These are phyloP conservation scores for Xylariaceae sp. DNA, from an alignment of 2,329 filamentous ascomycete genomes.

Conservation along the genomic window DNA sequence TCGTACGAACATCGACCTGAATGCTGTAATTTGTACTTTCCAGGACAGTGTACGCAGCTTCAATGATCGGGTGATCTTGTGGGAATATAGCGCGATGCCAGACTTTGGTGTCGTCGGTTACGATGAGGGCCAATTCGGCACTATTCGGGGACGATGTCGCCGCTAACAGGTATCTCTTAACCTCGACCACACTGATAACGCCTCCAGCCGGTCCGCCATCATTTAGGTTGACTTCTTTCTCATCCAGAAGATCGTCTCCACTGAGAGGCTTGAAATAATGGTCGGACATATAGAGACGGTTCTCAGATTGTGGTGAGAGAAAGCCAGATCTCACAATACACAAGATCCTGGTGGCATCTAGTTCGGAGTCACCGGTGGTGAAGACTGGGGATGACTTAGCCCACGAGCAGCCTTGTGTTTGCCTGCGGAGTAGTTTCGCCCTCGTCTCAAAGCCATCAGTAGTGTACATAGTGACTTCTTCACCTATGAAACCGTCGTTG, in stretches of 20 bases:
- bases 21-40: slow-evolving; percentile 98
- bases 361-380: slow-evolving; percentile 59
- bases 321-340: slow-evolving; percentile 75
- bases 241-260: slow-evolving; percentile 46
- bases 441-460: slow-evolving; percentile 74
- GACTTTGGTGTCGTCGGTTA: slow-evolving; percentile 74
- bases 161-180: slow-evolving; percentile 82
- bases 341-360: slow-evolving; percentile 67
- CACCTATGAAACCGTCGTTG: slow-evolving; percentile 57
- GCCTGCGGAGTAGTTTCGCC: slow-evolving; percentile 60
- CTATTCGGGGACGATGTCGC: slow-evolving; percentile 76
- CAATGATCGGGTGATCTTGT: slow-evolving; percentile 70
- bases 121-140: slow-evolving; percentile 86
- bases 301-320: slow-evolving; percentile 67
- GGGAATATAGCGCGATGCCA: slow-evolving; percentile 94
- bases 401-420: slow-evolving; percentile 79
- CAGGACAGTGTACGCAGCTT: slow-evolving; percentile 87
- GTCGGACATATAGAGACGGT: slow-evolving; percentile 76
- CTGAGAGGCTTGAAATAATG: slow-evolving; percentile 65
- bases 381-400: slow-evolving; percentile 75
- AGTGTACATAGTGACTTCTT: slow-evolving; percentile 68
- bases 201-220: slow-evolving; percentile 70
- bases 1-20: slow-evolving; percentile 86
- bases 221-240: slow-evolving; percentile 74
- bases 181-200: slow-evolving; percentile 73